phyloP scores from a whole-genome alignment of 305 asterid genomes.

The Solanum aculeatissimum region DNA sequence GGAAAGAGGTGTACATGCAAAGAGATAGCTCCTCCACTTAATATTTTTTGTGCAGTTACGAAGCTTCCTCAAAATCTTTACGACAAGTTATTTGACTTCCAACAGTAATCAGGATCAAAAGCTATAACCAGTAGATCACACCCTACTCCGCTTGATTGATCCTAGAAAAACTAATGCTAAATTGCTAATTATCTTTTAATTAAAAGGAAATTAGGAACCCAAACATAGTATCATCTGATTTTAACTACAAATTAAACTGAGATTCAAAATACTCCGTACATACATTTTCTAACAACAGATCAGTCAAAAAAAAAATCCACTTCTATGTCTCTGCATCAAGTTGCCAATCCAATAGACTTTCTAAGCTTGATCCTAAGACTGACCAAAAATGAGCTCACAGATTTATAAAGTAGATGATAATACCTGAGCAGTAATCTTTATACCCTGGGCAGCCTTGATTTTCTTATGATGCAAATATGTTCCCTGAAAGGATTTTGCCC shows the following conservation, averaged over 20 bases:
- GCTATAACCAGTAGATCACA: background rate
- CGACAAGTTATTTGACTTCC: background rate
- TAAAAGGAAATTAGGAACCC: background rate
- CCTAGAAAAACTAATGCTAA: background rate
- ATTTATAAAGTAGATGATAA: background rate
- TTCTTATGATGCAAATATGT: conserved; percentile 85
- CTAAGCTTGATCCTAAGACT: background rate
- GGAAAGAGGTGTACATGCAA: background rate
- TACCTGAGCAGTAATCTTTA: conserved; percentile 97
- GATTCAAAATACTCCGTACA: background rate
- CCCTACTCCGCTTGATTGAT: background rate
- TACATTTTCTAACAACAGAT: background rate
- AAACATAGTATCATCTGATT: background rate
- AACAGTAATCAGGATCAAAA: background rate
- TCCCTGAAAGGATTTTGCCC: conserved; percentile 41
- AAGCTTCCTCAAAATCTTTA: background rate
- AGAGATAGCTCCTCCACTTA: background rate
- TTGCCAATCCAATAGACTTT: background rate
- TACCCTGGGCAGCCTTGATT: conserved; percentile 98
- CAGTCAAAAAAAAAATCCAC: background rate
- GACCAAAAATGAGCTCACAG: background rate
- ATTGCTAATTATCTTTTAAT: too few relatives aligned
- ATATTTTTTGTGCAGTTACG: background rate
- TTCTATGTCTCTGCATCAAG: background rate
- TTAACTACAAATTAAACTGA: background rate